phyloP scores from a whole-genome alignment of 2,329 filamentous ascomycete genomes.

The Curvularia verruculosa region DNA sequence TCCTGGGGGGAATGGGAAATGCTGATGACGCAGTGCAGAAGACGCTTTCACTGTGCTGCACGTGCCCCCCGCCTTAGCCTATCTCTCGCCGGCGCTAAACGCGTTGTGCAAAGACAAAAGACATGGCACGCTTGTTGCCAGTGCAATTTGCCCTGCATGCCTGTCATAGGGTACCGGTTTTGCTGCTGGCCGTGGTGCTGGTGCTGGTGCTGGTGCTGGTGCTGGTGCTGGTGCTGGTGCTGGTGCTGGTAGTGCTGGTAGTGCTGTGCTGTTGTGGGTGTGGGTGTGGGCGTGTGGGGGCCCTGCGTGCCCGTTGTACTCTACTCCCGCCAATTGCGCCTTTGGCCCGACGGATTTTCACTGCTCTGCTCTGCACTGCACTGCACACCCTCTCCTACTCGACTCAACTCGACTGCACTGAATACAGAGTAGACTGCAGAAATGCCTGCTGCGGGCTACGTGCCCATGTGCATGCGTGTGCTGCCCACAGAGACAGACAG shows the following conservation, averaged over 20 bases:
- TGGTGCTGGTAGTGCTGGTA: too few relatives aligned
- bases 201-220: too few relatives aligned
- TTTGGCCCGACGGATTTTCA: too few relatives aligned
- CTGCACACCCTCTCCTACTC: neutral
- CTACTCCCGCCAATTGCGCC: neutral
- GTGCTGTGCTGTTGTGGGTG: too few relatives aligned
- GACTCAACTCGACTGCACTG: neutral
- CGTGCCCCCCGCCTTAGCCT: conserved; percentile 16
- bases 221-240: too few relatives aligned
- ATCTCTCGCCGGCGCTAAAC: conserved; percentile 20
- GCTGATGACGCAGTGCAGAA: conserved; percentile 28
- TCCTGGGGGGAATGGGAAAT: conserved; percentile 15
- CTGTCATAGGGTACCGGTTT: neutral
- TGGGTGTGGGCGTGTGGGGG: too few relatives aligned
- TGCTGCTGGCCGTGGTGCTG: conserved; percentile 14
- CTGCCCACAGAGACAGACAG: conserved; percentile 4
- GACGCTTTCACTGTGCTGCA: conserved; percentile 17
- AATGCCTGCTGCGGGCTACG: neutral
- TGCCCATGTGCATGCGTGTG: neutral
- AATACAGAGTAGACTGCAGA: neutral
- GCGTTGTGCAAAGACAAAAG: conserved; percentile 11
- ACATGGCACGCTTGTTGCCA: conserved; percentile 8
- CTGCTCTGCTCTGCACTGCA: neutral
- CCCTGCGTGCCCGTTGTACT: conserved; percentile 12
- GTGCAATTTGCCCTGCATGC: conserved; percentile 15